These are phyloP conservation scores for Breviolum minutum DNA, from an alignment of 73 alveolate species.

Conservation along the genomic window DNA sequence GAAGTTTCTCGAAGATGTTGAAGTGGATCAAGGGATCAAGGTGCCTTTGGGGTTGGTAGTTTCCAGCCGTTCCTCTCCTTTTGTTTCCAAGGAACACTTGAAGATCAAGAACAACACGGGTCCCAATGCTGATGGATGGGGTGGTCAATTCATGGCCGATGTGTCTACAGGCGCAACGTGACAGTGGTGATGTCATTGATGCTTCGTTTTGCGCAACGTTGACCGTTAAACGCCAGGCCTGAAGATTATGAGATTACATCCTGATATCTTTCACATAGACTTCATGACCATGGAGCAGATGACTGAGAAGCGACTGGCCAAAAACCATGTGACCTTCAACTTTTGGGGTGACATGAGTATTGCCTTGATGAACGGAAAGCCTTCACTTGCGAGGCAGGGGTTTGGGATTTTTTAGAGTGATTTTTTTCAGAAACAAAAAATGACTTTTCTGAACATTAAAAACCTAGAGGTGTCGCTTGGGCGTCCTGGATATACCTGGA, in stretches of 20 bases:
- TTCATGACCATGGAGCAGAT: slow-evolving; percentile 53
- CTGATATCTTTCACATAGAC: slow-evolving; percentile 51
- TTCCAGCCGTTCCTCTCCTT: too few relatives aligned
- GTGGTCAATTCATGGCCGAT: slow-evolving; percentile 79
- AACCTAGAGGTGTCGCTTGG: too few relatives aligned
- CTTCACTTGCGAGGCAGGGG: slow-evolving; percentile 14
- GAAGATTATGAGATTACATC: slow-evolving; percentile 47
- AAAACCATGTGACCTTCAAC: slow-evolving; percentile 20
- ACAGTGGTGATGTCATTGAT: not conserved
- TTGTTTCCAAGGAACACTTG: slow-evolving; percentile 12
- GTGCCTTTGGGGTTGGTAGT: too few relatives aligned
- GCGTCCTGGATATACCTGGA: too few relatives aligned
- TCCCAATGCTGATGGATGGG: slow-evolving; percentile 92
- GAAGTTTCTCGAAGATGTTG: too few relatives aligned
- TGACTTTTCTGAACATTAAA: not conserved
- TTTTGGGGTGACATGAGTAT: slow-evolving; percentile 85
- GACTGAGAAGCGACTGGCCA: slow-evolving; percentile 52
- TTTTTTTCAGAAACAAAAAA: not conserved
- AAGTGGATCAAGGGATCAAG: too few relatives aligned
- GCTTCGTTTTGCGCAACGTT: too few relatives aligned
- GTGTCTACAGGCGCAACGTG: slow-evolving; percentile 35
- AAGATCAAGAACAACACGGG: slow-evolving; percentile 86
- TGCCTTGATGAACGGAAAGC: slow-evolving; percentile 69
- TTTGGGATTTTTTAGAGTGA: not conserved
- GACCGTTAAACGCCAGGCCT: slow-evolving; percentile 16